Evolutionary conservation across 2,329 filamentous ascomycete genomes (phyloP).

Genomic region (Hypoxylon sp.): DNA sequence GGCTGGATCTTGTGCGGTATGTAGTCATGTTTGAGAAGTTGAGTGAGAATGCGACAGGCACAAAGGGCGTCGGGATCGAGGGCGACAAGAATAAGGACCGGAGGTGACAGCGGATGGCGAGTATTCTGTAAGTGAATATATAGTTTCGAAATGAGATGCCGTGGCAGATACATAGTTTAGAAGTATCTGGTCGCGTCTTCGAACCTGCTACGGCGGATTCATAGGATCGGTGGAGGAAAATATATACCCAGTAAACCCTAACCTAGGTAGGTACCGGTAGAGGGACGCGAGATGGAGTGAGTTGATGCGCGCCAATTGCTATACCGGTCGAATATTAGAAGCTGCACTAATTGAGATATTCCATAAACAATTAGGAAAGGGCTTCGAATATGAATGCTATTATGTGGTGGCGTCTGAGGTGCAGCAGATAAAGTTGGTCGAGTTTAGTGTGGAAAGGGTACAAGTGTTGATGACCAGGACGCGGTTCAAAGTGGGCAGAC

Average conservation of each 20-base stretch:
- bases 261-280: slow-evolving; percentile 2
- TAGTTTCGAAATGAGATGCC: slow-evolving; percentile 88
- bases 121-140: slow-evolving; percentile 90
- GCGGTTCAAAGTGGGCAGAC: slow-evolving; percentile 39
- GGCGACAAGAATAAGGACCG: slow-evolving; percentile 90
- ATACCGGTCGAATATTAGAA: slow-evolving; percentile 16
- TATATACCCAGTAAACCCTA: slow-evolving; percentile 8
- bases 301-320: slow-evolving; percentile 14
- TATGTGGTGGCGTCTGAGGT: slow-evolving; percentile 15
- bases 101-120: slow-evolving; percentile 90
- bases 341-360: slow-evolving; percentile 18
- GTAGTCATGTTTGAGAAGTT: slow-evolving; percentile 96
- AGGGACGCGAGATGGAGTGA: slow-evolving; percentile 9
- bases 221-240: slow-evolving; percentile 49
- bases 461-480: slow-evolving; percentile 42
- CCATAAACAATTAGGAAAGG: slow-evolving; percentile 25
- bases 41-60: slow-evolving; percentile 92
- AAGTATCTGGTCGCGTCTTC: slow-evolving; percentile 55
- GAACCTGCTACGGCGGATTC: slow-evolving; percentile 52
- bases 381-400: slow-evolving; percentile 32
- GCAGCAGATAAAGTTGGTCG: slow-evolving; percentile 20
- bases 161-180: slow-evolving; percentile 89
- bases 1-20: slow-evolving; percentile 98
- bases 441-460: slow-evolving; percentile 25
- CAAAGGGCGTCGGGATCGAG: slow-evolving; percentile 97